Evolutionary conservation across 495 filamentous ascomycete species (phyloP), one percentile per base, ranked within the genome.

Genomic region (Coniosporium apollinis): DNA sequence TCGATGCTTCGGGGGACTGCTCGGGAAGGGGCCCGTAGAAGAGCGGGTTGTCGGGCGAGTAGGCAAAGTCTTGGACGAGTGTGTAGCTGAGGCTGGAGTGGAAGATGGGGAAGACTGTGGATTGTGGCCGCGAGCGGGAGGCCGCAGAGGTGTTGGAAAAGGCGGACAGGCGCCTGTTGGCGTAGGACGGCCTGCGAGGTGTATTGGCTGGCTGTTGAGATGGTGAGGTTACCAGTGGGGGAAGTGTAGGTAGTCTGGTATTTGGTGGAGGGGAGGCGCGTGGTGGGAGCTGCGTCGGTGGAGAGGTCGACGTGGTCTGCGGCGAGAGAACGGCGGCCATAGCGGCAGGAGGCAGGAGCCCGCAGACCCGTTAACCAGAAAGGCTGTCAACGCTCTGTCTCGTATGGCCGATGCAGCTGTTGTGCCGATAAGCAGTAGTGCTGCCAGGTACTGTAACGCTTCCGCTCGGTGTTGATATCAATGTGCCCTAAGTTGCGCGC

Each of bases 41-140:
- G 46, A 93, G 60, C 10, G 82, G 85, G 50, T 96, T 82, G 14
- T 65, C 64, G 10, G 69, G 45, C 4, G 82, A 74, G 48, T 96
- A 99, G 29, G 91, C 89, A 57, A 96, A 99, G 62, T 99, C 89
- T 44, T 91, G 79, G 21, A 99, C 86, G 5, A 78, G 66, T 30
- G 87, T 70, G 50, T 94, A 94, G 5, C 81, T 57, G n/a, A 94
- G 69, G 50, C 76, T 87, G 25, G 87, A 84, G 49, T 82, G 79
- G 60, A 85, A 94, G 45, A 79, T 54, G 2, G 85, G 78, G 42
- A 84, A 86, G 25, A 81, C 67, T 49, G 77, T 71, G 15, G 83
- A 82, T 44, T 66, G 64, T 25, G 82, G 79, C 43, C 89, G 70
- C 41, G 84, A 86, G 20, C 60, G 58, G 18, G 67, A 66, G 5